Percentiles rank a stretch among this genome's conserved stretches.
Conservation (phyloP, 228 moss, liverwort and hornwort species). For the Sphagnum magellanicum region DNA sequence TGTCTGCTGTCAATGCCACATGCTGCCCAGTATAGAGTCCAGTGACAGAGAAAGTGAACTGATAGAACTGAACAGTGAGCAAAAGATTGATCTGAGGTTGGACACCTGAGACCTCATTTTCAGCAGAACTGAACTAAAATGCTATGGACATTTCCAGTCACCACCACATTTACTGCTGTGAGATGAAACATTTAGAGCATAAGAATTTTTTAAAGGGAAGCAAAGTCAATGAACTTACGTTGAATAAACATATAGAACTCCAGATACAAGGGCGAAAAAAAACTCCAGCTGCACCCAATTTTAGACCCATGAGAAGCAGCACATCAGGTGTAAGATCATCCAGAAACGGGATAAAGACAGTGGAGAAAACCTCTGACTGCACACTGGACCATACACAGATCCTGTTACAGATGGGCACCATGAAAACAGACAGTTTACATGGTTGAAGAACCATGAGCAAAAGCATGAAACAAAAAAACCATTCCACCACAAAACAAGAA, state of each 20-base stretch:
- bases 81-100: too few relatives aligned
- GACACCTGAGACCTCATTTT: too few relatives aligned
- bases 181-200: too few relatives aligned
- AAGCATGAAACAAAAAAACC: neutral
- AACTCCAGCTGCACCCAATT: conserved; percentile 62
- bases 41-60: neutral
- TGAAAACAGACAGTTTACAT: neutral
- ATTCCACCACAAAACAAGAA: neutral
- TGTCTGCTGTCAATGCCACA: neutral
- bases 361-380: neutral
- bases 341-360: neutral
- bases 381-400: neutral
- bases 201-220: neutral
- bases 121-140: too few relatives aligned
- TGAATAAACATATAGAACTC: conserved; percentile 72
- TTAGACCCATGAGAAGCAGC: conserved; percentile 2
- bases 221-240: conserved; percentile 43
- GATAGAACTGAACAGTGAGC: neutral
- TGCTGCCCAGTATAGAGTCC: neutral
- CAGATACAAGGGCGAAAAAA: conserved; percentile 50
- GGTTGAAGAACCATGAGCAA: neutral
- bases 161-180: too few relatives aligned
- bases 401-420: conserved; percentile 1
- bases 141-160: too few relatives aligned
- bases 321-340: conserved; percentile 3